Base-by-base conservation (phyloP, 768 basidiomycete genomes). In the Trametes villosa region DNA sequence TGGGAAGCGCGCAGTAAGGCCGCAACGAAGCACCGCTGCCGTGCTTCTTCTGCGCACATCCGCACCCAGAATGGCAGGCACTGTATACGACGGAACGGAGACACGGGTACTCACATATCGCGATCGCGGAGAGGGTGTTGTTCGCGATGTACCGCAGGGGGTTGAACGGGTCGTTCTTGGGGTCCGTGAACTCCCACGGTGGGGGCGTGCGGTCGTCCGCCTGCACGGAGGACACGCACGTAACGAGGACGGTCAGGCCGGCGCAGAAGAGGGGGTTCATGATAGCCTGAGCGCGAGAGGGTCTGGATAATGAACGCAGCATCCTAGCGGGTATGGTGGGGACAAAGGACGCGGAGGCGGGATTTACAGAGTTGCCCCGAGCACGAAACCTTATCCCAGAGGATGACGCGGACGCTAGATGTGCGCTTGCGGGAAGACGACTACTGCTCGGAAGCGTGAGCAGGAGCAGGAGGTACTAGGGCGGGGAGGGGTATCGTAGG, bases 111-210 rank as follows among this genome's bases (percentile, higher is more conserved):
- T 62, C 62, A 84, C 83, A 62, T 51, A 83, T 78, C 9, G 84
- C 79, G 51, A 86, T 70, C 4, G 67, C 79, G 0, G 85, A 85
- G 36, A 83, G 67, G 3, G 77, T 72, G 68, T 87, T 82, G 36
- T 78, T 82, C 4, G 82, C 75, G 50, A 87, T 87, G 65, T 86
- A 87, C 57, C 74, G 76, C 20, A 87, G 70, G 4, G 80, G 79
- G 60, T 86, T 86, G 67, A 78, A 78, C 0, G 74, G 78, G 63
- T 87, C 84, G 67, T 84, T 40, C 65, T 75, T 76, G 0, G 84
- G 86, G 68, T 85, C 81, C 6, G 70, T 67, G 62, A 63, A 63
- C 56, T 42, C 56, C 61, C 61, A 63, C 27, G 61, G 61, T 38
- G 57, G 56, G 20, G 61, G 61, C 56, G 77, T 82, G 22, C 81